Base-by-base conservation (phyloP, 768 basidiomycete species). In the Lactarius evosmus region DNA sequence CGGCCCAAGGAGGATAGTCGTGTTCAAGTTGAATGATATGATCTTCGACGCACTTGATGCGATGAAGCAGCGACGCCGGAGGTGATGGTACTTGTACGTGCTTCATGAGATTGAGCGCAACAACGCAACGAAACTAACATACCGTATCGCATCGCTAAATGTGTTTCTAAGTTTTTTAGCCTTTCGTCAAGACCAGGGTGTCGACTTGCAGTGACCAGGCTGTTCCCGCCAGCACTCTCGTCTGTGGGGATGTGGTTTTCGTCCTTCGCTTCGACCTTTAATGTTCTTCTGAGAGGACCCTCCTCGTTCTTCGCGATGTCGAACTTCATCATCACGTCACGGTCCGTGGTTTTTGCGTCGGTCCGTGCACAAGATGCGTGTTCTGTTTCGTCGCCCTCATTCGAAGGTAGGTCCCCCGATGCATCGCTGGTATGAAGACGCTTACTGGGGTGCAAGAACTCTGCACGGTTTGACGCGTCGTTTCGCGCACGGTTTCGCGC, bases 1-100 rank as follows among this genome's bases (percentile, higher is more conserved):
- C 89, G 0, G 91, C 89, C 91, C 91, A 93, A 6, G 91, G 89
- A 3, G 91, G 91, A 69, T 90, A 92, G 58, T 91, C 89, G 69
- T 84, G 89, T 72, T 93, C 91, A 1, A 93, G 78, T 56, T 80
- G 81, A 40, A 88, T 79, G 63, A 93, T 81, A 69, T 92, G 90
- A 40, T 91, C 87, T 72, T 93, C 91, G 1, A 93, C 73, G 66
- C 83, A 85, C 66, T 84, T 83, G 19, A 93, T 74, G 1, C 91
- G 84, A 32, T 82, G 77, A 27, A 87, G 76, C 25, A 93, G 74
- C 4, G 82, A 85, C 7, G 79, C 81, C 0, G 91, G 91, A 3
- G 83, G 82, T 5, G 83, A 84, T 29, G 91, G 91, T 0, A 92
- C 91, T 93, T 60, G 9, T 33, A 25, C 36, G 58, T 36, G 36